phyloP scores from a whole-genome alignment of 2,329 filamentous ascomycete species.

The Coniosporium tulheliwenetii region DNA sequence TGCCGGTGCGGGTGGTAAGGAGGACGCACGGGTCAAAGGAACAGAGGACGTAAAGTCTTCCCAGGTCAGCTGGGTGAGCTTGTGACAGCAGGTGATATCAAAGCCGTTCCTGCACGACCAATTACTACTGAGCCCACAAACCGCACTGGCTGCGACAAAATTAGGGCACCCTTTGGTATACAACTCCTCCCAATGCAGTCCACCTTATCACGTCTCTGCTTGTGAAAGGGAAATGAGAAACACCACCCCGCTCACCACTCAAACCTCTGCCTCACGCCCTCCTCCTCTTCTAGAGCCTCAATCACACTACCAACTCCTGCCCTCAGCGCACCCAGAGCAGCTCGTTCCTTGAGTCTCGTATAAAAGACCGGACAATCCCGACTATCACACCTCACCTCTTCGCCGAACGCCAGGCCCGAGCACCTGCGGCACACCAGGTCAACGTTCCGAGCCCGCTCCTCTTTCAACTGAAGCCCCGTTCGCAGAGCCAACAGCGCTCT shows the following conservation, averaged over 20 bases:
- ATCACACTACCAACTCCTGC: constrained; percentile 25
- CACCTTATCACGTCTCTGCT: too few species aligned
- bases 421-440: constrained; percentile 66
- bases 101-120: too few species aligned
- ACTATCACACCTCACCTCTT: constrained; percentile 76
- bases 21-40: background rate
- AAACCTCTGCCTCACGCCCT: constrained; percentile 6
- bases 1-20: constrained; percentile 15
- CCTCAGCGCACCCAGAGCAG: constrained; percentile 24
- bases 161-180: too few species aligned
- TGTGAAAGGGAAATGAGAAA: too few species aligned
- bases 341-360: constrained; percentile 48
- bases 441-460: constrained; percentile 49
- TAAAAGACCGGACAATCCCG: constrained; percentile 91
- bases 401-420: constrained; percentile 53
- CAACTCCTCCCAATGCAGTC: too few species aligned
- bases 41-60: too few species aligned
- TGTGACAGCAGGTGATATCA: too few species aligned
- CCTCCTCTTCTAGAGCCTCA: constrained; percentile 21
- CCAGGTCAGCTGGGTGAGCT: too few species aligned
- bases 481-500: constrained; percentile 50
- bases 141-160: too few species aligned
- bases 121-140: too few species aligned
- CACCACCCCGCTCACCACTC: constrained; percentile 14
- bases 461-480: constrained; percentile 43